phyloP scores from a whole-genome alignment of 768 basidiomycete genomes.

The Cystobasidium onofrii region DNA sequence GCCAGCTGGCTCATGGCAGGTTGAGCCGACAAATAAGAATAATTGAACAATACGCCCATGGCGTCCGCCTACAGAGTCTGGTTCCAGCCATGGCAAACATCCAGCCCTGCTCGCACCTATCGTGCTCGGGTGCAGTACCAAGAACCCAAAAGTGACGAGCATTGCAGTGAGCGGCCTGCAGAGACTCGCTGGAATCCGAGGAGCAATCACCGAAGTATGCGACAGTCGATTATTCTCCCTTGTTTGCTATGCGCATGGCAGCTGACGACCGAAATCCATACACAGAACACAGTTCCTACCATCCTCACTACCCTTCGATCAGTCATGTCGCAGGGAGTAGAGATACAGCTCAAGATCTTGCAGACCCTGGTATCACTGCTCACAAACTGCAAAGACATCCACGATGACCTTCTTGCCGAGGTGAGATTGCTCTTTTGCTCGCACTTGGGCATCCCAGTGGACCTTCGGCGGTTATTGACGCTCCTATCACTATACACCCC shows the following conservation, averaged over 20 bases:
- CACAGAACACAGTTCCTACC: slow-evolving; percentile 56
- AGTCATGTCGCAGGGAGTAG: slow-evolving; percentile 86
- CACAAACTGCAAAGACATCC: slow-evolving; percentile 59
- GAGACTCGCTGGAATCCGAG: slow-evolving; percentile 53
- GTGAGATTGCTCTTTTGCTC: neutral
- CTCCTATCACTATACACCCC: no score
- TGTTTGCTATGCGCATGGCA: neutral
- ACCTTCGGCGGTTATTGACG: no score
- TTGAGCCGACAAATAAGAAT: no score
- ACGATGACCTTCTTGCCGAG: slow-evolving; percentile 45
- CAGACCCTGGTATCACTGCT: slow-evolving; percentile 75
- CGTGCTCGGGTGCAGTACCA: slow-evolving; percentile 87
- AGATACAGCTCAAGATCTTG: slow-evolving; percentile 87
- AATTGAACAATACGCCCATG: no score
- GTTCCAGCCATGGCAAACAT: slow-evolving; percentile 54
- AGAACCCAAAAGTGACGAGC: slow-evolving; percentile 84
- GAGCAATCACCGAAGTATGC: neutral
- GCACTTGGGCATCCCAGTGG: no score
- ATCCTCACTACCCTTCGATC: slow-evolving; percentile 78
- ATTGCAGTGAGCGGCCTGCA: slow-evolving; percentile 85
- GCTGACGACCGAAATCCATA: no score
- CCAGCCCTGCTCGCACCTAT: slow-evolving; percentile 74
- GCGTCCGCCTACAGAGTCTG: neutral
- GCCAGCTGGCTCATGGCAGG: no score
- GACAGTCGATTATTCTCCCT: no score